Evolutionary conservation across 306 rosid species (phyloP).

Genomic region (Crataegus laevigata): DNA sequence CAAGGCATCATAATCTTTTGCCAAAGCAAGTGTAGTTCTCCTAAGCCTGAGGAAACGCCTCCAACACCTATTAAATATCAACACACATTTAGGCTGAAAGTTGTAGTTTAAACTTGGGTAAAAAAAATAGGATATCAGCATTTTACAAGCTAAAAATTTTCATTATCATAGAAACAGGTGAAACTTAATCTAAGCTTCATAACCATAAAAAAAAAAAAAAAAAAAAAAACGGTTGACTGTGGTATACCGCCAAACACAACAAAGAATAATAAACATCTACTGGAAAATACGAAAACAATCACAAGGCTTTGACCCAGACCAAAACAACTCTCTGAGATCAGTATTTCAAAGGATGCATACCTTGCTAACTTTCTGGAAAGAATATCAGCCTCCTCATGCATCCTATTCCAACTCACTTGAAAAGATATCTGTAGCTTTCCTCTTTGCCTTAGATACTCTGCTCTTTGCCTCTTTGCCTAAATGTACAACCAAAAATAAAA

Average conservation of each 20-base stretch:
- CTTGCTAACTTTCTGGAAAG: constrained; percentile 76
- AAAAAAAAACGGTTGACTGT: not conserved
- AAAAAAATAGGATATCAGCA: not conserved
- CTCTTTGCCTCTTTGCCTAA: constrained; percentile 84
- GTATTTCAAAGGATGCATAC: constrained; percentile 13
- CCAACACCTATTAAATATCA: constrained; percentile 64
- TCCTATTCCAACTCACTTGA: constrained; percentile 38
- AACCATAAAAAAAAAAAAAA: not conserved
- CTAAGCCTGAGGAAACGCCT: constrained; percentile 49
- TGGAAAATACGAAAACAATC: not conserved
- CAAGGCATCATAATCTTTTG: constrained; percentile 54
- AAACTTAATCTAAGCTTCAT: not conserved
- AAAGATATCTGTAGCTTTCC: constrained; percentile 47
- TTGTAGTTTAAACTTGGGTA: not conserved
- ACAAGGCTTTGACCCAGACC: not conserved
- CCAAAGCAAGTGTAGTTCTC: constrained; percentile 66
- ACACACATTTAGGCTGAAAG: constrained; percentile 4
- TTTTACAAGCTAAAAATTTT: not conserved
- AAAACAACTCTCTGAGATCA: not conserved
- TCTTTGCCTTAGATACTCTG: constrained; percentile 80
- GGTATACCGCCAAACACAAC: not conserved
- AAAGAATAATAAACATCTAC: not conserved
- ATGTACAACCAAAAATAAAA: constrained; percentile 2
- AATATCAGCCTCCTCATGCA: constrained; percentile 68
- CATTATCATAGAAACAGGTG: not conserved